Base-by-base conservation (phyloP, 345 rosid species). In the Euphorbia lathyris region DNA sequence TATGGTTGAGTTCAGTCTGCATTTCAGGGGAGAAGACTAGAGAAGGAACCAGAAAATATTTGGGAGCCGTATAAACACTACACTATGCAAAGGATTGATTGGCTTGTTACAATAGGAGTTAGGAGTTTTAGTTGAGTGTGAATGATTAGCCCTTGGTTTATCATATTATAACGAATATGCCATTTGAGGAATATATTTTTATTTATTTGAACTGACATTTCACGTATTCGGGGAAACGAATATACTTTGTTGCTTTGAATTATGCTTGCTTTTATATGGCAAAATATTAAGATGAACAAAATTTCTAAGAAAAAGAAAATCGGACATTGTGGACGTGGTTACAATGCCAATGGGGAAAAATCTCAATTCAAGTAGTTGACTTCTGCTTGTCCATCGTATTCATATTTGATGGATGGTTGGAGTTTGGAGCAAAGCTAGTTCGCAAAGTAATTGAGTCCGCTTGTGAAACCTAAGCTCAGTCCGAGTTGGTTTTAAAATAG, bases 121-220 rank as follows among this genome's bases (percentile, higher is more conserved):
- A 58, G 13, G 71, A 72, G 53, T 68, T 65, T 75, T 71, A 82
- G 85, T 29, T 68, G 63, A 78, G 45, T 57, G 73, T 68, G 63
- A 78, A 40, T 57, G 73, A 71, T 23, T 13, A 59, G 68, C 69
- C 78, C 77, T 71, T 50, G 45, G n/a, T 65, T 59, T 77, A 53
- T 71, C 36, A 61, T 47, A 62, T 71, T 73, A 77, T 76, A 65
- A 82, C 91, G 75, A 80, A 74, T 71, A 64, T 78, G 78, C 81
- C 82, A 78, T 68, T 76, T 58, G 20, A 20, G 69, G 23, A 50
- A 50, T 36, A 30, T 58, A 42, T 61, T 36, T 61, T 4, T 40
- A 1, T 40, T 40, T 11, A 9, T 34, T 3, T 40, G 43, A 40
- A 40, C 43, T 43, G 29, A 23, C 42, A n/a, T n/a, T 34, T 34